Evolutionary conservation across 331 rosid species (phyloP).

Genomic region (Cydonia oblonga): DNA sequence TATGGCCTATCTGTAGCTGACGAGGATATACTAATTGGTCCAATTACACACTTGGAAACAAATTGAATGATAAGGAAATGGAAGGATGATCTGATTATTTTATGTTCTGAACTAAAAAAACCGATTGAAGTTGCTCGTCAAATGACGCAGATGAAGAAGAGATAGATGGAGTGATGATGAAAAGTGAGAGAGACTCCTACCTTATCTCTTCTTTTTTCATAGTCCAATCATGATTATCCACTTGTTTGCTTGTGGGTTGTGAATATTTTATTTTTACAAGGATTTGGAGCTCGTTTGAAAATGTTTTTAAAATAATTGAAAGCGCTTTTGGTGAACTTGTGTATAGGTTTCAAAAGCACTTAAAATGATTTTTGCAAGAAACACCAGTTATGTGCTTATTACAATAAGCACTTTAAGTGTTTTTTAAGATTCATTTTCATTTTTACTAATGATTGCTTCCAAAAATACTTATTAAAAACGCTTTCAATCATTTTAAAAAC

Average conservation of each 20-base stretch:
- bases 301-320: too few relatives aligned
- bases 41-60: not conserved
- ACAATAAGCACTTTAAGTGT: too few relatives aligned
- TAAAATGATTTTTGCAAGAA: too few relatives aligned
- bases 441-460: too few relatives aligned
- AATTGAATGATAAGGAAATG: not conserved
- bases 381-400: too few relatives aligned
- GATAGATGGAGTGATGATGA: not conserved
- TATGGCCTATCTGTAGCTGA: not conserved
- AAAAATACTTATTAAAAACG: too few relatives aligned
- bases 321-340: too few relatives aligned
- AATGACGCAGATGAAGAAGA: not conserved
- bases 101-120: not conserved
- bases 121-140: not conserved
- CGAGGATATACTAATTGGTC: not conserved
- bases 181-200: not conserved
- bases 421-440: too few relatives aligned
- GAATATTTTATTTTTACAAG: not conserved
- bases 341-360: too few relatives aligned
- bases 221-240: not conserved
- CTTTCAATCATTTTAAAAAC: too few relatives aligned
- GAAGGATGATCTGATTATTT: not conserved
- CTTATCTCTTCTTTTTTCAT: not conserved
- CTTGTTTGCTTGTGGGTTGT: not conserved
- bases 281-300: too few relatives aligned